Evolutionary conservation across 2,329 filamentous ascomycete genomes (phyloP), one percentile per base, ranked within the genome.

Genomic region (Stagonosporopsis tanaceti): DNA sequence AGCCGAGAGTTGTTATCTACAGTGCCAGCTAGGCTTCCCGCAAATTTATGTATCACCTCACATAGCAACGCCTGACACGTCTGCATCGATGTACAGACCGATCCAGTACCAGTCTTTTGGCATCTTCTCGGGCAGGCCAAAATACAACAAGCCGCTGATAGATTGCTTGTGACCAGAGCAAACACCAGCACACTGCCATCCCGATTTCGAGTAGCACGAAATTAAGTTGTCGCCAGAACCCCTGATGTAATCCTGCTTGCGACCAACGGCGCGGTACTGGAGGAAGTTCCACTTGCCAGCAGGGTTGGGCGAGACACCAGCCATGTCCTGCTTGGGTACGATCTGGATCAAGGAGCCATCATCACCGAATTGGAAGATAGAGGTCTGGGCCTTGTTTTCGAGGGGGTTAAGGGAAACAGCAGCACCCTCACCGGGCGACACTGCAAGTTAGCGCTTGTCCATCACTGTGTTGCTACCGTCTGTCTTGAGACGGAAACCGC

Each of bases 161-260:
- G 35, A 47, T 12, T 53, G 35, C 50, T 53, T 53, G 20, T 42
- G 35, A 12, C 22, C 37, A 4, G 35, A 37, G 28, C 50, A 53
- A 14, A 53, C 50, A 35, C 50, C 37, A 2, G 50, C 50, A 14
- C 47, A 53, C 42, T 53, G 42, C 5, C 14, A 53, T 14, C 50
- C 37, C 2, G n/a, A 9, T 35, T 53, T 53, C 5, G 35, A 47
- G 2, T 8, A 27, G 24, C 42, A 53, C 20, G 34, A 11, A 28
- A 53, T 53, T 11, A 53, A 41, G 22, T 47, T 47, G 37, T 53
- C 50, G 27, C 37, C 50, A n/a, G 42, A 53, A 28, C 50, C 47
- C 6, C 47, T 47, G 22, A 53, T 53, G 9, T 53, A 47, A 12
- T 53, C 42, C 14, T 41, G 37, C 14, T 35, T 27, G 11, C 40